These are phyloP conservation scores for Leccinum barrowsii DNA, from an alignment of 768 basidiomycete species.

Conservation along the genomic window DNA sequence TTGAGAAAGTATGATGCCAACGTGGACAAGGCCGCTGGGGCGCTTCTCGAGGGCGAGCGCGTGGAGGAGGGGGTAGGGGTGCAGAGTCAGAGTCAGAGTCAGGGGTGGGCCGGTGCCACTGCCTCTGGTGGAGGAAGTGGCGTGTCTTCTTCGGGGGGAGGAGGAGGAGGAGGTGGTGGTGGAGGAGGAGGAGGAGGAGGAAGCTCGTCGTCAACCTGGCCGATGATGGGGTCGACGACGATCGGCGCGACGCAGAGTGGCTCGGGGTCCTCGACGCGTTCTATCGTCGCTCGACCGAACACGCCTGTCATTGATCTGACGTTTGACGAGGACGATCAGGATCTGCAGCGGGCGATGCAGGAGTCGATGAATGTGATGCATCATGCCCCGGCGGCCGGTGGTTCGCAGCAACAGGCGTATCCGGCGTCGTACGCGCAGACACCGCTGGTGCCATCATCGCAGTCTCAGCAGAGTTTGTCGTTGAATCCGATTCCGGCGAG, in stretches of 20 bases:
- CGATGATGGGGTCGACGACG: not conserved
- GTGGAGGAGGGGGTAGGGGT: constrained; percentile 31
- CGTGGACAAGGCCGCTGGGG: constrained; percentile 51
- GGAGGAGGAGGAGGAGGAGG: not conserved
- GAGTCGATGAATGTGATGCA: constrained; percentile 46
- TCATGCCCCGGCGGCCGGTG: constrained; percentile 9
- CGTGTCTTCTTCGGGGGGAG: not conserved
- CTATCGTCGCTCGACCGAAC: constrained; percentile 19
- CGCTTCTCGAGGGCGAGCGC: constrained; percentile 50
- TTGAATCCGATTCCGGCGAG: not conserved
- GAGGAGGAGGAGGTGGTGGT: too few species aligned
- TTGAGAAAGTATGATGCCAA: constrained; percentile 60
- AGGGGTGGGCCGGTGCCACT: constrained; percentile 6
- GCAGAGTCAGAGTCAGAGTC: constrained; percentile 12
- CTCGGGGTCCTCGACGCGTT: not conserved
- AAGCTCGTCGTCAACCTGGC: not conserved
- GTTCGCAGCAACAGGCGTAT: constrained; percentile 24
- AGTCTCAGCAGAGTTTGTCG: not conserved
- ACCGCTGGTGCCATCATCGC: constrained; percentile 5
- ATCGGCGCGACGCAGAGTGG: not conserved
- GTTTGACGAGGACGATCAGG: constrained; percentile 49
- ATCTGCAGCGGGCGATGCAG: constrained; percentile 49
- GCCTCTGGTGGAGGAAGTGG: not conserved
- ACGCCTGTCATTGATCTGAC: constrained; percentile 57
- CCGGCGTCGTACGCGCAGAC: constrained; percentile 10